Conservation (phyloP, 2,329 filamentous ascomycete genomes). For the Diaporthe ilicicola region DNA sequence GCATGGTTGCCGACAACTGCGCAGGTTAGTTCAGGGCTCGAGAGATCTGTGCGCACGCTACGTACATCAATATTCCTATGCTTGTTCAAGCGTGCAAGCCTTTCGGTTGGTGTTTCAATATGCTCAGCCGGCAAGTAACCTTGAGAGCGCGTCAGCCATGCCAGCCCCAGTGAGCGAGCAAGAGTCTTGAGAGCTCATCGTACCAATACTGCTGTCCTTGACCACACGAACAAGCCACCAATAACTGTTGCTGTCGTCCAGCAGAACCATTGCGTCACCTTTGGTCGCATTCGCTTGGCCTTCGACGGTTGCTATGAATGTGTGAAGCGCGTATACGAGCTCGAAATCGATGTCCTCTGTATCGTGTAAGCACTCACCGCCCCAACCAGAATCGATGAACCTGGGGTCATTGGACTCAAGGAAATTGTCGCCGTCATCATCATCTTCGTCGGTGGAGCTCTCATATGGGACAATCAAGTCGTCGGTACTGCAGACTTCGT, state of each 20-base stretch:
- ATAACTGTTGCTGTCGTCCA: constrained; percentile 99
- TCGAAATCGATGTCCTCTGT: constrained; percentile 99
- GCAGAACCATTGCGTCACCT: constrained; percentile 96
- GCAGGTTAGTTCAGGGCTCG: constrained; percentile 39
- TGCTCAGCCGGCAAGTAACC: constrained; percentile 97
- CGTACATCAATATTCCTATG: constrained; percentile 96
- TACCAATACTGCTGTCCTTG: constrained; percentile 93
- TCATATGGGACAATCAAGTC: constrained; percentile 56
- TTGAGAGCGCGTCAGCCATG: neutral
- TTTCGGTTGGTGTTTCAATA: constrained; percentile 96
- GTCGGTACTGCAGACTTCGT: constrained; percentile 40
- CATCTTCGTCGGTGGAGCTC: constrained; percentile 58
- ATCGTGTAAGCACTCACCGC: constrained; percentile 85
- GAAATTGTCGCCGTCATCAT: constrained; percentile 71
- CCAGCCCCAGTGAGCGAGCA: neutral
- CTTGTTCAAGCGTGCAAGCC: constrained; percentile 93
- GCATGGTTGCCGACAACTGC: constrained; percentile 69
- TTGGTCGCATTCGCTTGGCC: constrained; percentile 98
- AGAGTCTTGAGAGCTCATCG: constrained; percentile 36
- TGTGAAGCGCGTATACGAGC: constrained; percentile 98
- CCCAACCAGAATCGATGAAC: constrained; percentile 78
- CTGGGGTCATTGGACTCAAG: constrained; percentile 60
- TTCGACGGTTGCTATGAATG: constrained; percentile 96
- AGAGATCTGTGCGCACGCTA: constrained; percentile 16
- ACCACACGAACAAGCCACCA: constrained; percentile 99